Evolutionary conservation across 2,329 filamentous ascomycete species (phyloP), one percentile per base, ranked within the genome.

Genomic region (Ophiostoma populinum): DNA sequence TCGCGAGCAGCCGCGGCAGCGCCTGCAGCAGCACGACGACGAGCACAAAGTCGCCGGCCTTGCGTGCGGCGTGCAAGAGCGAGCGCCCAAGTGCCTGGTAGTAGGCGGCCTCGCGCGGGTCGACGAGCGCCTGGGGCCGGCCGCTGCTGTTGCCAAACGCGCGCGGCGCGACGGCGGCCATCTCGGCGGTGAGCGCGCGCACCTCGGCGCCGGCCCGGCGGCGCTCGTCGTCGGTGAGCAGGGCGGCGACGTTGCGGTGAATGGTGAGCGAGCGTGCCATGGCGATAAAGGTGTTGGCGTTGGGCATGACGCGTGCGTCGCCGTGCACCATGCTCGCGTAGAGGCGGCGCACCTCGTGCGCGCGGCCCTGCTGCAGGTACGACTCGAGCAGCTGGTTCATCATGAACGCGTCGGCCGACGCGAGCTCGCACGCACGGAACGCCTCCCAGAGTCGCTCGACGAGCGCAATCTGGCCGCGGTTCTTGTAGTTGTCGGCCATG

Each of bases 311-410:
- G 10, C 15, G 50, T 21, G 54, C 56, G 16, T 19, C 15, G 21
- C 36, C 39, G 24, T 58, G 55, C 20, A 67, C 63, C 48, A 81
- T 63, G 13, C 55, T 51, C 8, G 55, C 50, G 51, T 74, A 81
- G 20, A 74, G 61, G 3, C 55, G 49, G 45, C 67, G 61, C 0
- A 78, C 69, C 34, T 65, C 57, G 17, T 55, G 52, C 29, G 64
- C 59, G 35, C 70, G 59, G 34, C 69, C 67, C 39, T 67, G 65
- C 40, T 73, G 67, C 31, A 78, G 62, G 42, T 75, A 67, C 6
- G 73, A 70, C 40, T 73, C 70, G 18, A 90, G 66, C 16, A 86
- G 58, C 48, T 85, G 77, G 52, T 87, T 90, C 63, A 86, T 71
- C 56, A 86, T 78, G 51, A 76, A 80, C 7, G 73, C 70, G 47